Conservation (phyloP, 2,329 filamentous ascomycete genomes). For the Raffaelea ambrosiae region DNA sequence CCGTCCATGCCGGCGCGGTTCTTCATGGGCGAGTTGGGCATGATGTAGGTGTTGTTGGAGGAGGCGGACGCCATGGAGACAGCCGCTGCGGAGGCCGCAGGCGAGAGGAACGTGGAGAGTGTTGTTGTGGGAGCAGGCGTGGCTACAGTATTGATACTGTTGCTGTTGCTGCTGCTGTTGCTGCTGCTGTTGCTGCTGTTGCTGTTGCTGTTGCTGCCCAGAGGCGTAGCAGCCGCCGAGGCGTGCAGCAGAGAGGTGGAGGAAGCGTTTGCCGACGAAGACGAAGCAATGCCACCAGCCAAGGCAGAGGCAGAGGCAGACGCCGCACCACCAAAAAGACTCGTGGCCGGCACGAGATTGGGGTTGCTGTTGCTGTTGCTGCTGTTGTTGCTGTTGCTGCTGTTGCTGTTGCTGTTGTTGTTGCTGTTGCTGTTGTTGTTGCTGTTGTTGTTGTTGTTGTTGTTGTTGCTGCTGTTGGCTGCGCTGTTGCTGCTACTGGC, state of each 20-base stretch:
- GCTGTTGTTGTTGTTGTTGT: too few species aligned
- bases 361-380: background rate
- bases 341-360: background rate
- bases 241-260: background rate
- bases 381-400: background rate
- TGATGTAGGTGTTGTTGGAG: constrained; percentile 71
- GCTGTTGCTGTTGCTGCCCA: background rate
- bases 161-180: too few species aligned
- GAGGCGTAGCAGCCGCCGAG: background rate
- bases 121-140: too few species aligned
- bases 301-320: background rate
- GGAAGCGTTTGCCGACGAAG: background rate
- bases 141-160: too few species aligned
- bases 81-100: too few species aligned
- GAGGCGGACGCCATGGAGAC: background rate
- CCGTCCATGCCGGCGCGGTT: constrained; percentile 57
- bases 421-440: background rate
- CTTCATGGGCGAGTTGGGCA: constrained; percentile 76
- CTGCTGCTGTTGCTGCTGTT: too few species aligned
- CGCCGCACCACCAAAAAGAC: background rate
- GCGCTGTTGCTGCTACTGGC: background rate
- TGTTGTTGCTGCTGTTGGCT: too few species aligned
- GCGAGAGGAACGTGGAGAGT: too few species aligned
- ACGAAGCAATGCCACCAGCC: background rate
- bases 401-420: background rate